These are phyloP conservation scores for Penicillium ochrochloron DNA, from an alignment of 495 filamentous ascomycete species.

Conservation along the genomic window DNA sequence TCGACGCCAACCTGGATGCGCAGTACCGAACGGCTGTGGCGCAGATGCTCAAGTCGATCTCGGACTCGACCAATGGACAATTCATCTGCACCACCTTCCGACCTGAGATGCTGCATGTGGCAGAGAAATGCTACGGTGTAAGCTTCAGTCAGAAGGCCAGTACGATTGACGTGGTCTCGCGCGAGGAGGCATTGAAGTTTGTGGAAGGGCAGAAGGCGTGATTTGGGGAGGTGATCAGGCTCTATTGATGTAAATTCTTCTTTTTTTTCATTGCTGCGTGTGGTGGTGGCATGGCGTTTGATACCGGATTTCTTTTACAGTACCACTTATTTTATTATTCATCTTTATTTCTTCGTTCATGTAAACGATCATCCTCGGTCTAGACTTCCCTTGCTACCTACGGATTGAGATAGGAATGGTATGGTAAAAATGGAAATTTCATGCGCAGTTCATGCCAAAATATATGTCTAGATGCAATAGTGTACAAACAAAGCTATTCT, in stretches of 20 bases:
- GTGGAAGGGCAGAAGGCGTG: constrained; percentile 76
- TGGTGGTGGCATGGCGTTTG: constrained; percentile 27
- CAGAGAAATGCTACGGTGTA: constrained; percentile 97
- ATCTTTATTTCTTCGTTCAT: neutral
- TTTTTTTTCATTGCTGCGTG: constrained; percentile 6
- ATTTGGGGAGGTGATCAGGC: constrained; percentile 5
- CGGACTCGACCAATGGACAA: constrained; percentile 60
- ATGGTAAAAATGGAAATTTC: too few species aligned
- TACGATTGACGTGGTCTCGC: constrained; percentile 84
- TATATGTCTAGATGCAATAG: neutral
- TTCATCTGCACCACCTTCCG: constrained; percentile 97
- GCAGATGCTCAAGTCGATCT: constrained; percentile 79
- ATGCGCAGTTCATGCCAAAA: too few species aligned
- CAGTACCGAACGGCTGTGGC: constrained; percentile 97
- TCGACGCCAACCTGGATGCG: constrained; percentile 96
- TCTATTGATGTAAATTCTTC: constrained; percentile 21
- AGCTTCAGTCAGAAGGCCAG: constrained; percentile 92
- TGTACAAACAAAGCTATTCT: neutral
- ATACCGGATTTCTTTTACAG: constrained; percentile 23
- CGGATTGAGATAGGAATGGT: too few species aligned
- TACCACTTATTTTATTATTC: constrained; percentile 4
- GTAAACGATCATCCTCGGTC: neutral
- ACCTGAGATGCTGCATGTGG: constrained; percentile 93
- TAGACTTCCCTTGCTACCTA: neutral
- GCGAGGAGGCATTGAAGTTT: constrained; percentile 88